phyloP scores from a whole-genome alignment of 202 grass and related monocot species.

The Zizania palustris region DNA sequence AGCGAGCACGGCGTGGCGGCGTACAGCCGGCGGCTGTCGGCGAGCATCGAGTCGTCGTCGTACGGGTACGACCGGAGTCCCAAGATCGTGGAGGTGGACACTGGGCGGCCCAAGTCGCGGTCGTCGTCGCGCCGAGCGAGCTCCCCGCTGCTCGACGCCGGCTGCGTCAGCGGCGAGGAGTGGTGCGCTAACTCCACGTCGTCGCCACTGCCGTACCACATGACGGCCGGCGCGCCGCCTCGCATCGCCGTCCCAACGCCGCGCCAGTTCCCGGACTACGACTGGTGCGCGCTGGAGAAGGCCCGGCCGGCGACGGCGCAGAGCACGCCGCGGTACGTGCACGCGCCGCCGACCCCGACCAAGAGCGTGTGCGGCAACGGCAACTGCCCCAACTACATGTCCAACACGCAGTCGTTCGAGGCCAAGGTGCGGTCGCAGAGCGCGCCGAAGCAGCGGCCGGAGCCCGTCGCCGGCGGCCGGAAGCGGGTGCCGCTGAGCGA shows the following conservation, averaged over 20 bases:
- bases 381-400: constrained; percentile 77
- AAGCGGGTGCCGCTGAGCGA: constrained; percentile 89
- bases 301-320: constrained; percentile 81
- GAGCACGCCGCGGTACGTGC: constrained; percentile 81
- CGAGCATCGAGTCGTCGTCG: constrained; percentile 70
- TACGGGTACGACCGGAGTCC: constrained; percentile 83
- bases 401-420: constrained; percentile 90
- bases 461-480: constrained; percentile 33
- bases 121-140: constrained; percentile 63
- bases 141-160: constrained; percentile 52
- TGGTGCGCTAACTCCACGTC: constrained; percentile 45
- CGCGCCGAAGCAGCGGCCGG: constrained; percentile 83
- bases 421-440: constrained; percentile 94
- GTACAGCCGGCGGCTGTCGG: constrained; percentile 66
- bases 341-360: constrained; percentile 58
- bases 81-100: constrained; percentile 95
- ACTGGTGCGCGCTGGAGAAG: constrained; percentile 67
- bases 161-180: constrained; percentile 31
- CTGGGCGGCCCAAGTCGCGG: constrained; percentile 72
- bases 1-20: constrained; percentile 63
- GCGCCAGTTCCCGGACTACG: constrained; percentile 59
- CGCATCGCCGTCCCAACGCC: constrained; percentile 59
- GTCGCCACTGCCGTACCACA: constrained; percentile 44
- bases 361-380: constrained; percentile 55
- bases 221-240: constrained; percentile 25